phyloP scores from a whole-genome alignment of 139 green algal genomes.

The Chlorella sp. region DNA sequence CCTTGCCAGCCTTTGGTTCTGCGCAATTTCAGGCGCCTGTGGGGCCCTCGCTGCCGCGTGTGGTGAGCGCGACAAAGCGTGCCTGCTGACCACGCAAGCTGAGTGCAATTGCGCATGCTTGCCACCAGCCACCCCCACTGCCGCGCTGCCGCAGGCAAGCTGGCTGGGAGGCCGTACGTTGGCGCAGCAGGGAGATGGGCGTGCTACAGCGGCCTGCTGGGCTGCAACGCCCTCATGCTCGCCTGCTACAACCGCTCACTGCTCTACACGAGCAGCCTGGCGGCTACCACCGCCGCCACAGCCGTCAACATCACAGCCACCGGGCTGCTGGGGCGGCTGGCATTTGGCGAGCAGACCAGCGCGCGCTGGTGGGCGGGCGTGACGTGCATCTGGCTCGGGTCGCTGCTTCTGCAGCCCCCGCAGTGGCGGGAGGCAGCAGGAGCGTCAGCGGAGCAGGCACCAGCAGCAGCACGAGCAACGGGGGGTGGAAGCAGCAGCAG shows the following conservation, averaged over 20 bases:
- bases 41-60: no score
- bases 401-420: neutral
- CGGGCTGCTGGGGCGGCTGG: slow-evolving; percentile 4
- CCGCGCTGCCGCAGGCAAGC: no score
- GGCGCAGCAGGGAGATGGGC: no score
- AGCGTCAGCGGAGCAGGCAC: neutral
- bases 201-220: neutral
- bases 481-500: no score
- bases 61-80: no score
- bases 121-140: no score
- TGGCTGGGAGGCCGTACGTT: no score
- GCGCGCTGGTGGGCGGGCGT: slow-evolving; percentile 23
- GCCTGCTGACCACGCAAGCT: no score
- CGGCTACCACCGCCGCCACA: slow-evolving; percentile 3
- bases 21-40: no score
- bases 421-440: neutral
- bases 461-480: neutral
- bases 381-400: slow-evolving; percentile 7
- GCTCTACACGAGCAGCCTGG: slow-evolving; percentile 12
- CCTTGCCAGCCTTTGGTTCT: no score
- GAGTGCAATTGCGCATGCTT: no score
- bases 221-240: slow-evolving; percentile 20
- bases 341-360: slow-evolving; percentile 21
- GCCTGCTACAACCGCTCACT: slow-evolving; percentile 8
- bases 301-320: slow-evolving; percentile 17